A percentile compares a stretch with the other conserved stretches of the same genome.
These are phyloP conservation scores for Bromus sterilis DNA, from an alignment of 176 grass and related monocot species.

Conservation along the genomic window DNA sequence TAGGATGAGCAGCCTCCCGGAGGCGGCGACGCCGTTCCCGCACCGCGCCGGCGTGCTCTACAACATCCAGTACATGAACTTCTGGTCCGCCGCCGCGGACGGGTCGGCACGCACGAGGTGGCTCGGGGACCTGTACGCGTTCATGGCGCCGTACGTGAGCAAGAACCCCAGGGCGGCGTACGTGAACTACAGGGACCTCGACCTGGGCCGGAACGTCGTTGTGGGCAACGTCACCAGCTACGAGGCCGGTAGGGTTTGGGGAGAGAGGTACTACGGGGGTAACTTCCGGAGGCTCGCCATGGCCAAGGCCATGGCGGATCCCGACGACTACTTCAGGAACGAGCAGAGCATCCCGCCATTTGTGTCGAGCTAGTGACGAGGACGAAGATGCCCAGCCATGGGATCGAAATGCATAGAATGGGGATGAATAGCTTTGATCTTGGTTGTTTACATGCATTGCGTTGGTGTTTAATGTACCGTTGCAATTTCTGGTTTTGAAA, in stretches of 20 bases:
- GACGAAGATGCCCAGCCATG: background rate
- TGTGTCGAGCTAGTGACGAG: background rate
- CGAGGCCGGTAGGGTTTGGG: constrained; percentile 20
- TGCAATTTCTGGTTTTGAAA: too few relatives aligned
- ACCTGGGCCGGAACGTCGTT: constrained; percentile 29
- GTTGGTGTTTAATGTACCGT: background rate
- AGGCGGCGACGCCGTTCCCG: background rate
- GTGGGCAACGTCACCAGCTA: constrained; percentile 34
- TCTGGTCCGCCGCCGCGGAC: background rate
- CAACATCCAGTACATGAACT: background rate
- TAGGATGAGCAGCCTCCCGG: background rate
- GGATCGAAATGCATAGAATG: background rate
- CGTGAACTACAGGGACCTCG: constrained; percentile 56
- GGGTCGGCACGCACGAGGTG: constrained; percentile 2
- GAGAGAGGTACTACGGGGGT: constrained; percentile 21
- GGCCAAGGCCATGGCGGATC: constrained; percentile 10
- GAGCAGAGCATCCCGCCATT: constrained; percentile 55
- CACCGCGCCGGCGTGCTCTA: background rate
- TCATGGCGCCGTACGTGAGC: constrained; percentile 40
- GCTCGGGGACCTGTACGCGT: constrained; percentile 12
- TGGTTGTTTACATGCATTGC: background rate
- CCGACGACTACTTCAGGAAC: constrained; percentile 51
- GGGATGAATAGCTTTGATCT: background rate
- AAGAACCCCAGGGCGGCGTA: constrained; percentile 41
- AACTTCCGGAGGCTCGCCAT: constrained; percentile 31